These are phyloP conservation scores for Solanum piurae DNA, from an alignment of 257 asterid species.

Conservation along the genomic window DNA sequence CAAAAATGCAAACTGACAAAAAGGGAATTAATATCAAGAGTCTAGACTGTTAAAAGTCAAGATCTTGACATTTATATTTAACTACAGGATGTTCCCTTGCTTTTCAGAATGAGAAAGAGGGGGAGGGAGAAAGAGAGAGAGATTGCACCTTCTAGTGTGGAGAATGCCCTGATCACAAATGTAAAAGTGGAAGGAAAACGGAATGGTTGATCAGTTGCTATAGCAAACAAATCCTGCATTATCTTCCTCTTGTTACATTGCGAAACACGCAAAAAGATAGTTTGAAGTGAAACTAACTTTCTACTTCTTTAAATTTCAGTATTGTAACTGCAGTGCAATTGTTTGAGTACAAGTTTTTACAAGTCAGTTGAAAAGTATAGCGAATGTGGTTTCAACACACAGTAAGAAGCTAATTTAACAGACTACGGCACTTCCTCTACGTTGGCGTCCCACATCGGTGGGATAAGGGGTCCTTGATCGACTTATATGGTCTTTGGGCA, in stretches of 20 bases:
- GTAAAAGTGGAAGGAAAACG: conserved; percentile 92
- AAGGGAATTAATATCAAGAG: neutral
- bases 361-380: neutral
- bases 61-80: neutral
- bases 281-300: neutral
- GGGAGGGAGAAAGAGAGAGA: conserved; percentile 11
- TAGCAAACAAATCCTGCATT: conserved; percentile 94
- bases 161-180: conserved; percentile 86
- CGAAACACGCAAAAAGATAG: neutral
- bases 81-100: neutral
- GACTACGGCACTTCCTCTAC: neutral
- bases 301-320: neutral
- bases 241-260: neutral
- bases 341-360: neutral
- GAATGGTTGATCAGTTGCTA: conserved; percentile 96
- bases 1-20: neutral
- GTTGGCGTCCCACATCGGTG: neutral
- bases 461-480: neutral
- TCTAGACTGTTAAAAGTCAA: neutral
- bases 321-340: neutral
- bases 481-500: neutral
- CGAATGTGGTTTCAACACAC: neutral
- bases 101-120: neutral
- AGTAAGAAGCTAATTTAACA: neutral
- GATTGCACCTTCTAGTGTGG: conserved; percentile 84